Evolutionary conservation across 2,329 filamentous ascomycete species (phyloP).

Genomic region (Apiospora pterosperma): DNA sequence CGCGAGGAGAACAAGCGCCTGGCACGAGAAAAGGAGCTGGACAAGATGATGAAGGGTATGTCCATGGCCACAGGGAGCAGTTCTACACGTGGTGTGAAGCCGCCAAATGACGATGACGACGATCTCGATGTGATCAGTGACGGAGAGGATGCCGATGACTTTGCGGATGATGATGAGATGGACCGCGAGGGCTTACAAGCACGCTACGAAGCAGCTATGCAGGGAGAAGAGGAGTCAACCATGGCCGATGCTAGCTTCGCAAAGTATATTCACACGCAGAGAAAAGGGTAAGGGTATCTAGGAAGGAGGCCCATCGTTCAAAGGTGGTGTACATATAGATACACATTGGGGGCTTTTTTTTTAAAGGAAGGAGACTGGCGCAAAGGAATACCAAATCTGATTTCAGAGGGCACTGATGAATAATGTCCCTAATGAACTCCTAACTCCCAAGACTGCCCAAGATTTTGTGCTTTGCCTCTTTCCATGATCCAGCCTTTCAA

Average conservation of each 20-base stretch:
- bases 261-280: conserved; percentile 53
- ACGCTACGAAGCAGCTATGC: conserved; percentile 74
- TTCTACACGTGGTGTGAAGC: conserved; percentile 18
- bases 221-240: conserved; percentile 50
- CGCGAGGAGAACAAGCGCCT: conserved; percentile 72
- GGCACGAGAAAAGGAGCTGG: conserved; percentile 75
- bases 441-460: not conserved
- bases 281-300: conserved; percentile 5
- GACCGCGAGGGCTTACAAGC: conserved; percentile 66
- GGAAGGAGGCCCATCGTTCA: not conserved
- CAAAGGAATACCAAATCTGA: conserved; percentile 17
- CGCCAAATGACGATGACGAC: conserved; percentile 40
- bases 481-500: not conserved
- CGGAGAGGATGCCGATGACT: conserved; percentile 55
- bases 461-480: not conserved
- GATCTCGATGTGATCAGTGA: conserved; percentile 43
- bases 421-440: conserved; percentile 6
- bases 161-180: conserved; percentile 56
- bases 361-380: conserved; percentile 12
- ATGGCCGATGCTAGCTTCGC: conserved; percentile 59
- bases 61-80: conserved; percentile 36
- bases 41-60: conserved; percentile 95
- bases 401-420: conserved; percentile 8
- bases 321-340: conserved; percentile 18
- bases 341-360: not conserved